Conservation (phyloP, 2,329 filamentous ascomycete genomes). For the Aspergillus texensis region DNA sequence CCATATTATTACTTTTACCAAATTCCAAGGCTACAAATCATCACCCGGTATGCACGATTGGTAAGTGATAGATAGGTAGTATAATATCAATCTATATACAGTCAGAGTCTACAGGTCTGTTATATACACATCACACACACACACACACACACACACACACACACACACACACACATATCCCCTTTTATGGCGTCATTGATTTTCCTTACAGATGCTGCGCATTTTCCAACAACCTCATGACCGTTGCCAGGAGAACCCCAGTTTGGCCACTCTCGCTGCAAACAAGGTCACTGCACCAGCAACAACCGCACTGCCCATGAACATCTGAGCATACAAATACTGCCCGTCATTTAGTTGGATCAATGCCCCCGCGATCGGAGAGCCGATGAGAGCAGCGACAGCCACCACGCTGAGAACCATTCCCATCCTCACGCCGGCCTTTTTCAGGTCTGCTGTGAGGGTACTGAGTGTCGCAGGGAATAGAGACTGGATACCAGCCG, state of each 20-base stretch:
- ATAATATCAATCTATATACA: neutral
- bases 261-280: conserved; percentile 43
- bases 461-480: conserved; percentile 66
- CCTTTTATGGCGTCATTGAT: no score
- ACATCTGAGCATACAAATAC: conserved; percentile 57
- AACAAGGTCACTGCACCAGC: conserved; percentile 47
- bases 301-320: conserved; percentile 50
- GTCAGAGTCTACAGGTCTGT: neutral
- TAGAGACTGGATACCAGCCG: conserved; percentile 65
- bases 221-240: conserved; percentile 26
- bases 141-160: neutral
- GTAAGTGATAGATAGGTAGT: neutral
- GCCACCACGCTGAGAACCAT: conserved; percentile 58
- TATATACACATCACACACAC: neutral
- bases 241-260: conserved; percentile 38
- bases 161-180: neutral
- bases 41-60: neutral
- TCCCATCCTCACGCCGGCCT: conserved; percentile 59
- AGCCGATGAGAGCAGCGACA: conserved; percentile 57
- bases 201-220: neutral
- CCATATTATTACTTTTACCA: neutral
- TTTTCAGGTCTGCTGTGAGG: conserved; percentile 56
- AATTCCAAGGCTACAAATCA: no score
- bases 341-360: conserved; percentile 49
- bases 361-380: conserved; percentile 58